Evolutionary conservation across 1,284 basidiomycete genomes (phyloP).

Genomic region (Malassezia sympodialis): DNA sequence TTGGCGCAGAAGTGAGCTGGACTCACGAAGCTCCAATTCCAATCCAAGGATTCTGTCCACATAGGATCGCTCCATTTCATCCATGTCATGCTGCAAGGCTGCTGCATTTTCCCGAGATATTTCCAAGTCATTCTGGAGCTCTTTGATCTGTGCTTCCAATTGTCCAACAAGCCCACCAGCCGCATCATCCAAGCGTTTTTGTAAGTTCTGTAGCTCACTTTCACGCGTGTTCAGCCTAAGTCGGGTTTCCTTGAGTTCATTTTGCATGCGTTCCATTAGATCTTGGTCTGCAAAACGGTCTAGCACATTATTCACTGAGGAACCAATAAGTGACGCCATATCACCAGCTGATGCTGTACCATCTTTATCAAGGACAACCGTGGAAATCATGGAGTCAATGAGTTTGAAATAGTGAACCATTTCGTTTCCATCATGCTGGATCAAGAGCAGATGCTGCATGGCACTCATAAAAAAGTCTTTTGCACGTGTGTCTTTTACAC

Average conservation of each 20-base stretch:
- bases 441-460: slow-evolving; percentile 82
- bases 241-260: slow-evolving; percentile 64
- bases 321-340: slow-evolving; percentile 73
- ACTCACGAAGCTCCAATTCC: slow-evolving; percentile 81
- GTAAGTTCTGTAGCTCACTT: slow-evolving; percentile 54
- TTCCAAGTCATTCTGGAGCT: slow-evolving; percentile 68
- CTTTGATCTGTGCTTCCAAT: slow-evolving; percentile 64
- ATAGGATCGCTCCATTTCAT: slow-evolving; percentile 68
- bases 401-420: slow-evolving; percentile 83
- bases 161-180: slow-evolving; percentile 72
- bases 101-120: slow-evolving; percentile 65
- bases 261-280: slow-evolving; percentile 64
- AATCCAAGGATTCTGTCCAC: slow-evolving; percentile 78
- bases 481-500: slow-evolving; percentile 66
- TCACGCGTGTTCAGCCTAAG: slow-evolving; percentile 64
- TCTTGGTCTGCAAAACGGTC: slow-evolving; percentile 86
- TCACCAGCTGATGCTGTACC: slow-evolving; percentile 57
- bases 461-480: slow-evolving; percentile 79
- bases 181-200: slow-evolving; percentile 69
- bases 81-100: slow-evolving; percentile 56
- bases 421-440: slow-evolving; percentile 65
- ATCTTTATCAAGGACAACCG: slow-evolving; percentile 80
- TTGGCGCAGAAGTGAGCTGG: slow-evolving; percentile 71
- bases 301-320: slow-evolving; percentile 78
- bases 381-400: slow-evolving; percentile 81